Evolutionary conservation across 1,284 basidiomycete genomes (phyloP), one percentile per base, ranked within the genome.

Genomic region (Trichosporon sp.): DNA sequence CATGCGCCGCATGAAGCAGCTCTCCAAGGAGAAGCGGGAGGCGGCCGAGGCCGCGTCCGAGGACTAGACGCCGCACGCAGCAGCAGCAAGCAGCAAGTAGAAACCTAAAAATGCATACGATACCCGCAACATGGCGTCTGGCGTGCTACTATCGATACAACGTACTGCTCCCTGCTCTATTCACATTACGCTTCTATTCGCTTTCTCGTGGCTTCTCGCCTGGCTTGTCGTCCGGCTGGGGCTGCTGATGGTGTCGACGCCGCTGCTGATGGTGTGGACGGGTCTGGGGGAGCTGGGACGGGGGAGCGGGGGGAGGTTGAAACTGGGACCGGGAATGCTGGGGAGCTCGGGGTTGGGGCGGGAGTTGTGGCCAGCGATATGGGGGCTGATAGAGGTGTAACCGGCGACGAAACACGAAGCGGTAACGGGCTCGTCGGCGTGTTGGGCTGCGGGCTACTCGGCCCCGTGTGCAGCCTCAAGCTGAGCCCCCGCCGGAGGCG

Each of bases 1-100:
- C 83, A 85, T 93, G 76, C 90, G 90, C 71, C 88, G 92, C 73
- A 93, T 93, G 91, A 92, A 89, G 85, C 86, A 87, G 74, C 86
- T 93, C 73, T 85, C 89, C 60, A 90, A 90, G 82, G 87, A 87
- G 81, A 92, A 90, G 84, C 83, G 83, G 64, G 88, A 85, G n/a
- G 87, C 86, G n/a, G 85, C 86, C 53, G 88, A 89, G 75, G 87
- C 86, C 71, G 83, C 86, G 70, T 83, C 72, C 35, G 80, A 81
- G 32, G 78, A 82, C 72, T 78, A 72, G 38, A 64, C 35, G 15
- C 47, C n/a, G n/a, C n/a, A n/a, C n/a, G n/a, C n/a, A n/a, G n/a
- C n/a, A n/a, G 47, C 47, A 9, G 38, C 38, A 29, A 42, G 32
- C 63, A 21, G 42, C 34, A 31, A 23, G 25, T 38, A 68, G 67